Evolutionary conservation across 805 yeast species (phyloP).

Genomic region (Nakazawaea pomicola): DNA sequence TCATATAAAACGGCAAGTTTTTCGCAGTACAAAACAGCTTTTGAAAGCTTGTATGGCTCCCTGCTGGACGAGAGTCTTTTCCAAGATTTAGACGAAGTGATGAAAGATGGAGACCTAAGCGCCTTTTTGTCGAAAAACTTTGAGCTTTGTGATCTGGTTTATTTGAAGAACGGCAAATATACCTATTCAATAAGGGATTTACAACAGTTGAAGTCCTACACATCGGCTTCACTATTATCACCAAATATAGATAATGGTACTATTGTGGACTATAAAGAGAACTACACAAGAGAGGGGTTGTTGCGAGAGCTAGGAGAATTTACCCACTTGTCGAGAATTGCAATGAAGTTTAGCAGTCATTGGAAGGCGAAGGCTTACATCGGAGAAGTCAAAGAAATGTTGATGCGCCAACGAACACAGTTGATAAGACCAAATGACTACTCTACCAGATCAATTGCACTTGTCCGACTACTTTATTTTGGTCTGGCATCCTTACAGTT

Average conservation of each 20-base stretch:
- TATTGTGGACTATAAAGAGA: background rate
- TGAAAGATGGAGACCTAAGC: background rate
- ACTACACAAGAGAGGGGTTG: background rate
- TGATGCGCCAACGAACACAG: constrained; percentile 18
- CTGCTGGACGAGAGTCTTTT: background rate
- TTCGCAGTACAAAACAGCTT: background rate
- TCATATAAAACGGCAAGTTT: no score
- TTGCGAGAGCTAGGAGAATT: background rate
- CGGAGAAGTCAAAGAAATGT: constrained; percentile 21
- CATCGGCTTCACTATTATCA: background rate
- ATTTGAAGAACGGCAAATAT: background rate
- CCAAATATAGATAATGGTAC: background rate
- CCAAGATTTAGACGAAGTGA: background rate
- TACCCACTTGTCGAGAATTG: background rate
- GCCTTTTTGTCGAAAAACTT: background rate
- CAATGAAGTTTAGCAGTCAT: background rate
- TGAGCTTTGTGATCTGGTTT: background rate
- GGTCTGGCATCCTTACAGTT: constrained; percentile 25
- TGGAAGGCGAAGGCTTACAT: constrained; percentile 1
- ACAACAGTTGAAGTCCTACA: background rate
- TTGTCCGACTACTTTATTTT: constrained; percentile 28
- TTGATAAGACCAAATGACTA: constrained; percentile 15
- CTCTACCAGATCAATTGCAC: constrained; percentile 23
- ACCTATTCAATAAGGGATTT: background rate
- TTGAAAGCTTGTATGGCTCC: background rate